Evolutionary conservation across 169 alveolate genomes (phyloP).

Genomic region (Eimeria acervulina): DNA sequence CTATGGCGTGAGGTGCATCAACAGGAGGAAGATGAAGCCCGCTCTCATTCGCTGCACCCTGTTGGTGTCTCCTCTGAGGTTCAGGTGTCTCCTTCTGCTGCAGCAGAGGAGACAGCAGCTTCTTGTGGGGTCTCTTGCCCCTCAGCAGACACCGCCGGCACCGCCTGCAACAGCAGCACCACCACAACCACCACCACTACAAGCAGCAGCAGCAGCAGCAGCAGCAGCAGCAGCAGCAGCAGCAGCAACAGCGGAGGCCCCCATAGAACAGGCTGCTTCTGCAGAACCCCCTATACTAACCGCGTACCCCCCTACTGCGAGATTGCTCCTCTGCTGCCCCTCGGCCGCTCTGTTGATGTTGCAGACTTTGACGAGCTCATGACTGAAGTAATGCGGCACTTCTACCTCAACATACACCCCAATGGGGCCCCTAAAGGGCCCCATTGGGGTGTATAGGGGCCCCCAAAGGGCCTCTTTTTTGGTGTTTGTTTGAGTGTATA

Average conservation of each 20-base stretch:
- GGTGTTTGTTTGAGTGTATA: not conserved
- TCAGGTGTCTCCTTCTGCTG: not conserved
- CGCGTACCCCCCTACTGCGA: constrained; percentile 83
- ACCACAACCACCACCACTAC: not conserved
- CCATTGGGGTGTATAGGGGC: too few relatives aligned
- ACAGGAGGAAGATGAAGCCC: constrained; percentile 49
- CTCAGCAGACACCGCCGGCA: not conserved
- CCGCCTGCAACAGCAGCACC: constrained; percentile 2
- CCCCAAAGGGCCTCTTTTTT: not conserved
- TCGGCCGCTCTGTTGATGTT: constrained; percentile 15
- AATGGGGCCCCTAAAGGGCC: not conserved
- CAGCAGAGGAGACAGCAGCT: not conserved
- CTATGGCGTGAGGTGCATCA: constrained; percentile 53
- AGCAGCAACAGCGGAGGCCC: not conserved
- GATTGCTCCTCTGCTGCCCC: constrained; percentile 81
- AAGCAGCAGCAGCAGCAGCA: constrained; percentile 15
- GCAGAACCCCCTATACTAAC: constrained; percentile 25
- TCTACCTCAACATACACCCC: not conserved
- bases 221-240: not conserved
- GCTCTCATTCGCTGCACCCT: not conserved
- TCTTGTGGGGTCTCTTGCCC: not conserved
- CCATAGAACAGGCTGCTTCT: not conserved
- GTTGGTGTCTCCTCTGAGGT: not conserved
- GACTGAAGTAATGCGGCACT: constrained; percentile 32
- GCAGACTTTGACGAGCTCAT: constrained; percentile 78